Percentiles rank a stretch among this genome's conserved stretches.
Conservation (phyloP, 345 rosid genomes). For the Erodium maritimum region DNA sequence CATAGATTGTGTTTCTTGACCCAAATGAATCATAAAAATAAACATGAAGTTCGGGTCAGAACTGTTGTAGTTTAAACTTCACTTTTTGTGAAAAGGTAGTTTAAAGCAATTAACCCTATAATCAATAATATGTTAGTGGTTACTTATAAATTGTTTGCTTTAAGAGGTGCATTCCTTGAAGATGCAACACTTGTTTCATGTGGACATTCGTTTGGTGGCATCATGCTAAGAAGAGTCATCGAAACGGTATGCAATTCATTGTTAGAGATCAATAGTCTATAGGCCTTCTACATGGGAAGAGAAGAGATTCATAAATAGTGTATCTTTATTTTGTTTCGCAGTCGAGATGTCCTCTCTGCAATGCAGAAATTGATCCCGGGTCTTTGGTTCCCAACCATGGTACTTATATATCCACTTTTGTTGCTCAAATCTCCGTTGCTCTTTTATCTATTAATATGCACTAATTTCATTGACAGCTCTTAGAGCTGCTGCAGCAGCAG, state of each 20-base stretch:
- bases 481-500: constrained; percentile 90
- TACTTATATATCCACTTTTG: constrained; percentile 24
- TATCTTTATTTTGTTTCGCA: constrained; percentile 38
- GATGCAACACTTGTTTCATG: constrained; percentile 90
- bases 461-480: constrained; percentile 40
- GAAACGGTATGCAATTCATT: constrained; percentile 42
- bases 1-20: constrained; percentile 6
- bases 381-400: constrained; percentile 78
- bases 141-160: constrained; percentile 1
- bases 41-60: no score
- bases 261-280: constrained; percentile 2
- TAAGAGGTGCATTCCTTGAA: constrained; percentile 97
- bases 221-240: constrained; percentile 78
- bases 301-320: constrained; percentile 21
- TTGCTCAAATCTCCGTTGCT: background rate
- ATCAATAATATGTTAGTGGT: background rate
- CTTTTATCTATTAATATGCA: background rate
- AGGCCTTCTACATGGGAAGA: constrained; percentile 13
- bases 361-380: constrained; percentile 56
- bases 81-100: no score
- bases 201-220: constrained; percentile 98
- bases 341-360: constrained; percentile 92
- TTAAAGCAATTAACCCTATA: no score
- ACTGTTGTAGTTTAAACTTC: no score
- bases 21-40: no score